These are phyloP conservation scores for Cercophora sp. DNA, from an alignment of 495 filamentous ascomycete species.

Conservation along the genomic window DNA sequence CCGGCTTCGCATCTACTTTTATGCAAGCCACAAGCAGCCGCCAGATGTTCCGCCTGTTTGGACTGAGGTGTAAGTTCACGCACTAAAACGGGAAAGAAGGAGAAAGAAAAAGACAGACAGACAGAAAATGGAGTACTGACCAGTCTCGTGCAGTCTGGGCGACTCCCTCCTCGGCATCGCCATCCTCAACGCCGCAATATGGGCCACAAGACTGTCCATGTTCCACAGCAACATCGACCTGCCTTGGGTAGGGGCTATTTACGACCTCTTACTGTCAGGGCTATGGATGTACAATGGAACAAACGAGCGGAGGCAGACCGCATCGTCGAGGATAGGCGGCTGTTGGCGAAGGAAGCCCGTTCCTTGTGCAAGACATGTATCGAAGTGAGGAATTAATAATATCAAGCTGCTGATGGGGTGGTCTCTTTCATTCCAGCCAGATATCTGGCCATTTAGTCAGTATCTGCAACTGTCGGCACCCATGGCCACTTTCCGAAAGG, in stretches of 20 bases:
- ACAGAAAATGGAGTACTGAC: too few relatives aligned
- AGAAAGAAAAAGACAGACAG: too few relatives aligned
- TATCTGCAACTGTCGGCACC: too few relatives aligned
- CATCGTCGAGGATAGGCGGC: not conserved
- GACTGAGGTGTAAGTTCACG: constrained; percentile 20
- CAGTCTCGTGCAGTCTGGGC: constrained; percentile 12
- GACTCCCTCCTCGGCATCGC: constrained; percentile 19
- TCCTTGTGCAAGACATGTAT: not conserved
- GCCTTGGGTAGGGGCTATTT: constrained; percentile 9
- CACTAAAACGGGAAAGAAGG: too few relatives aligned
- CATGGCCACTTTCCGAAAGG: too few relatives aligned
- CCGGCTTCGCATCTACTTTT: constrained; percentile 28
- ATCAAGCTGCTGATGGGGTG: not conserved
- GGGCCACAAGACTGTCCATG: constrained; percentile 7
- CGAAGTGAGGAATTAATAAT: not conserved
- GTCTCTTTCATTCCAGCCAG: not conserved
- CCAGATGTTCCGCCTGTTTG: constrained; percentile 23
- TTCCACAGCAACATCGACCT: constrained; percentile 1
- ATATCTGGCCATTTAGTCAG: too few relatives aligned
- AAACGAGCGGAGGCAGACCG: not conserved
- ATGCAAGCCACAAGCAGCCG: constrained; percentile 26
- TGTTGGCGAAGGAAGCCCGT: not conserved
- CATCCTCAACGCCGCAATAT: constrained; percentile 13
- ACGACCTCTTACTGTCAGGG: constrained; percentile 20
- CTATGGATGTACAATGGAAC: constrained; percentile 19